Evolutionary conservation across 352 stramenopile species (phyloP).

Genomic region (Globisporangium nagaii): DNA sequence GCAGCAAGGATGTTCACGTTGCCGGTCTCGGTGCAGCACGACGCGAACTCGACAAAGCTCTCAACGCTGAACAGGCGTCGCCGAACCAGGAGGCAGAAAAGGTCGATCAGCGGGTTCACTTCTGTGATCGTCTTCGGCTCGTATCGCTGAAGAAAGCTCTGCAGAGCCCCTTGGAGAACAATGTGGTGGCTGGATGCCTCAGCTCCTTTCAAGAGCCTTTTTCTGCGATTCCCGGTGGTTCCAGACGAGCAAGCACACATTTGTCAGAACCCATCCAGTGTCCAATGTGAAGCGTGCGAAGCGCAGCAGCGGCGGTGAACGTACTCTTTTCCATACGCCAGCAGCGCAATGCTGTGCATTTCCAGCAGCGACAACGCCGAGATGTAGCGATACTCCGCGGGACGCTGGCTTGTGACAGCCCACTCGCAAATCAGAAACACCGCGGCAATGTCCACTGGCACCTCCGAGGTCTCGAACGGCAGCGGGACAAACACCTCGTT

Average conservation of each 20-base stretch:
- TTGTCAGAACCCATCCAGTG: background rate
- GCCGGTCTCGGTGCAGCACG: conserved; percentile 40
- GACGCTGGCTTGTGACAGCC: conserved; percentile 74
- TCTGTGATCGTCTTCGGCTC: conserved; percentile 75
- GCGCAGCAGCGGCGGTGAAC: conserved; percentile 9
- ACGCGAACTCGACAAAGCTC: conserved; percentile 67
- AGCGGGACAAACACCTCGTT: conserved; percentile 64
- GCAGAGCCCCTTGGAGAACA: conserved; percentile 68
- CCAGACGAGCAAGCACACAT: no score
- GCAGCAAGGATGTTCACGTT: conserved; percentile 13
- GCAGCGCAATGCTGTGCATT: conserved; percentile 67
- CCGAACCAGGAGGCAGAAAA: conserved; percentile 76
- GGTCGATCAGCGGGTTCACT: conserved; percentile 73
- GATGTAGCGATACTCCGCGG: conserved; percentile 78
- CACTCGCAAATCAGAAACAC: conserved; percentile 81
- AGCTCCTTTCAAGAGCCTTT: conserved; percentile 33
- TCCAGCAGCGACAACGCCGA: conserved; percentile 74
- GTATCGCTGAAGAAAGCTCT: conserved; percentile 70
- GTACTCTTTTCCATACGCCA: conserved; percentile 56
- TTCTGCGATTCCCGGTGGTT: no score
- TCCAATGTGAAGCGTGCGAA: no score
- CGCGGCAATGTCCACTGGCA: conserved; percentile 65
- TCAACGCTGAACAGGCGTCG: conserved; percentile 67
- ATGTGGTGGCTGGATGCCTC: conserved; percentile 48
- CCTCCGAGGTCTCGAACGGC: conserved; percentile 23